Conservation (phyloP, 495 filamentous ascomycete species). For the Talaromyces trachyspermus region DNA sequence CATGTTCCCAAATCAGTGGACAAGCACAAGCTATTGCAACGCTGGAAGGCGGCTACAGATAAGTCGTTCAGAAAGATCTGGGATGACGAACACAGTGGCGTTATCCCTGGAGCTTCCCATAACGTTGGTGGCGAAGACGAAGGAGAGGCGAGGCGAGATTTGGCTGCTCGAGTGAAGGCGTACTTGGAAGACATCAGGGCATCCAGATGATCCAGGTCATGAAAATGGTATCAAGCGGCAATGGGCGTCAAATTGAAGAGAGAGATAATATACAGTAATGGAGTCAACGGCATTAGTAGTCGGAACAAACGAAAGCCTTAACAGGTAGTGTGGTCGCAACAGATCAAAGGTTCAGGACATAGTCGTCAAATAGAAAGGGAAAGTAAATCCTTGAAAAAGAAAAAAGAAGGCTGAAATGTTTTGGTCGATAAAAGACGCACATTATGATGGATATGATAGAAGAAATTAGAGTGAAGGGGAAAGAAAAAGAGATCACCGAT, state of each 20-base stretch:
- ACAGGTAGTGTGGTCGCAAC: too few species aligned
- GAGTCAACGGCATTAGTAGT: too few species aligned
- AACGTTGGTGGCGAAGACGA: slow-evolving; percentile 46
- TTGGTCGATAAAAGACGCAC: too few species aligned
- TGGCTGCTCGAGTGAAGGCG: slow-evolving; percentile 46
- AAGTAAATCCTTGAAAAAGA: too few species aligned
- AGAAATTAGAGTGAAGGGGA: background rate
- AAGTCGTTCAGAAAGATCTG: slow-evolving; percentile 31
- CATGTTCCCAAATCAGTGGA: slow-evolving; percentile 57
- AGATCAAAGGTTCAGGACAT: too few species aligned
- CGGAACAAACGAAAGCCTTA: too few species aligned
- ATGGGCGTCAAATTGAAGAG: too few species aligned
- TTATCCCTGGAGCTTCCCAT: slow-evolving; percentile 56
- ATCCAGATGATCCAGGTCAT: background rate
- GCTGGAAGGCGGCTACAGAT: slow-evolving; percentile 59
- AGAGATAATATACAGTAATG: slow-evolving; percentile 5
- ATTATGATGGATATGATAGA: too few species aligned
- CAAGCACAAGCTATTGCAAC: slow-evolving; percentile 52
- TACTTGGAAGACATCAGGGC: slow-evolving; percentile 46
- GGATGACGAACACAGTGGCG: slow-evolving; percentile 49
- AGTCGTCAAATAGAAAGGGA: too few species aligned
- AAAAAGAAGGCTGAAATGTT: too few species aligned
- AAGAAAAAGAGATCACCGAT: slow-evolving; percentile 10
- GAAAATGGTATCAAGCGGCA: slow-evolving; percentile 1
- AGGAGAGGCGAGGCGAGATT: slow-evolving; percentile 28